These are phyloP conservation scores for Cercospora sesami DNA, from an alignment of 2,329 filamentous ascomycete species.

Conservation along the genomic window DNA sequence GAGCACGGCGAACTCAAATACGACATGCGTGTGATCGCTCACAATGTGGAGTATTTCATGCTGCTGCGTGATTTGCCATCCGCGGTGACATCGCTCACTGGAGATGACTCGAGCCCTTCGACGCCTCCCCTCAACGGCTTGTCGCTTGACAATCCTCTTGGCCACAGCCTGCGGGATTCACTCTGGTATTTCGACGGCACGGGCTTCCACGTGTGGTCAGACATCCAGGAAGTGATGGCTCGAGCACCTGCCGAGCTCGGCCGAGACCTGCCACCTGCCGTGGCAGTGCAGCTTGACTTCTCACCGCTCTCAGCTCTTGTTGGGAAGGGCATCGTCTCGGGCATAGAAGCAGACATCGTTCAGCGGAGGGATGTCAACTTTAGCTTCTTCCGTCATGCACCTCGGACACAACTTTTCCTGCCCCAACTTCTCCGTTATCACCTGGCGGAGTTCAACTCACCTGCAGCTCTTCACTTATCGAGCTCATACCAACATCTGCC, in stretches of 20 bases:
- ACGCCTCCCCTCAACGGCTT: conserved; percentile 24
- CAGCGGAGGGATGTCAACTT: conserved; percentile 90
- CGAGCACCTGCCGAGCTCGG: conserved; percentile 65
- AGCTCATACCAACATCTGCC: conserved; percentile 82
- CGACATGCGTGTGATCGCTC: conserved; percentile 94
- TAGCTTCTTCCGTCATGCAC: conserved; percentile 82
- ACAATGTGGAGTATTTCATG: conserved; percentile 93
- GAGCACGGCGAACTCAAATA: conserved; percentile 87
- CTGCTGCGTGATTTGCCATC: conserved; percentile 77
- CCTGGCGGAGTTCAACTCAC: conserved; percentile 71
- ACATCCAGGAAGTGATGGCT: conserved; percentile 78
- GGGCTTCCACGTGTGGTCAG: conserved; percentile 83
- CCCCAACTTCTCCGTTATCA: conserved; percentile 82
- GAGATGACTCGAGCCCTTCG: conserved; percentile 19
- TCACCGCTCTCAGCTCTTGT: conserved; percentile 86
- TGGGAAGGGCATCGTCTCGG: conserved; percentile 86
- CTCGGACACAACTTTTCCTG: conserved; percentile 90
- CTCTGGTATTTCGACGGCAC: conserved; percentile 92
- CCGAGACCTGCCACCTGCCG: conserved; percentile 70
- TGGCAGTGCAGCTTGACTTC: conserved; percentile 85
- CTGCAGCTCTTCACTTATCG: conserved; percentile 76
- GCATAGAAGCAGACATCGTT: conserved; percentile 89
- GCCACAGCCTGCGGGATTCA: conserved; percentile 71
- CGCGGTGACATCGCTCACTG: conserved; percentile 27
- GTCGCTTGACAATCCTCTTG: conserved; percentile 29